phyloP scores from a whole-genome alignment of 768 basidiomycete species.

The Leccinum arenicola region DNA sequence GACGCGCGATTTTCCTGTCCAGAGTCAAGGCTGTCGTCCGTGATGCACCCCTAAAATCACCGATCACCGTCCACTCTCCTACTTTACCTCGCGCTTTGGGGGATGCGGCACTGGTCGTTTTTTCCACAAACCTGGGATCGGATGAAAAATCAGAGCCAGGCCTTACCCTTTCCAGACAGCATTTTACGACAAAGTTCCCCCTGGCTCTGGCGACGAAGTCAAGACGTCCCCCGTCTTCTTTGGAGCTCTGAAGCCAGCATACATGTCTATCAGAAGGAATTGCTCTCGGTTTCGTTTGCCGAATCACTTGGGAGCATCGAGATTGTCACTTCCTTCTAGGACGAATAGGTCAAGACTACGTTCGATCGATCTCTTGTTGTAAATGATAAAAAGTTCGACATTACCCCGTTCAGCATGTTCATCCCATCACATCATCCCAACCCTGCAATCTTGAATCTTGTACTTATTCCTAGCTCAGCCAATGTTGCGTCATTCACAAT shows the following conservation, averaged over 20 bases:
- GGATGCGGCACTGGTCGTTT: neutral
- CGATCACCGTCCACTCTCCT: slow-evolving; percentile 63
- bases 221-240: slow-evolving; percentile 51
- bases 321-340: slow-evolving; percentile 14
- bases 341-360: slow-evolving; percentile 30
- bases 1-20: slow-evolving; percentile 72
- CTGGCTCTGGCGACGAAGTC: slow-evolving; percentile 8
- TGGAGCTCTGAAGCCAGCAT: slow-evolving; percentile 49
- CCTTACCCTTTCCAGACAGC: slow-evolving; percentile 30
- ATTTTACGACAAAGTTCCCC: slow-evolving; percentile 10
- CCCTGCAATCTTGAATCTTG: slow-evolving; percentile 45
- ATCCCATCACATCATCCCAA: slow-evolving; percentile 26
- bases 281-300: slow-evolving; percentile 30
- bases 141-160: slow-evolving; percentile 69
- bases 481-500: slow-evolving; percentile 47
- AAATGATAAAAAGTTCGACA: slow-evolving; percentile 6
- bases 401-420: slow-evolving; percentile 25
- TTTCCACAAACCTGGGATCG: slow-evolving; percentile 32
- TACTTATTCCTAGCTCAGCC: slow-evolving; percentile 43
- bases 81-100: slow-evolving; percentile 63
- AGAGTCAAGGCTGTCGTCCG: slow-evolving; percentile 62
- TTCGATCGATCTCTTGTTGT: slow-evolving; percentile 34
- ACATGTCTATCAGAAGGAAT: slow-evolving; percentile 18
- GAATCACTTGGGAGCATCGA: slow-evolving; percentile 27
- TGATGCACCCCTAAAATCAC: slow-evolving; percentile 68